Percentiles rank a stretch among this genome's conserved stretches.
Conservation (phyloP, 176 grass and related monocot genomes). For the Lolium multiflorum region DNA sequence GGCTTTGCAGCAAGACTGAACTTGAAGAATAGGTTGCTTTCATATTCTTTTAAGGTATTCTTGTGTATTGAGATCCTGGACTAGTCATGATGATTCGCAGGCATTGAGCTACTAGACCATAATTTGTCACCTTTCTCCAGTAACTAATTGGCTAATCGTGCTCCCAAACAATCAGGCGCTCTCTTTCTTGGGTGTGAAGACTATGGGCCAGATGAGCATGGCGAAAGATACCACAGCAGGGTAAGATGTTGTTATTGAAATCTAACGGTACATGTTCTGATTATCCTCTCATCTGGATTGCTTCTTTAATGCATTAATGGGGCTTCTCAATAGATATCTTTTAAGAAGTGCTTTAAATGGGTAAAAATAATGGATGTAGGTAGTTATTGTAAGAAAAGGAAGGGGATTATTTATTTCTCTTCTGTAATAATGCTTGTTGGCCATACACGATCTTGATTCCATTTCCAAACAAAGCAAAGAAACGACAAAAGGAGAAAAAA, state of each 20-base stretch:
- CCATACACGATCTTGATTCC: neutral
- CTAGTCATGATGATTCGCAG: neutral
- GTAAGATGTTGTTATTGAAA: neutral
- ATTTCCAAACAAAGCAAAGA: neutral
- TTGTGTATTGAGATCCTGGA: neutral
- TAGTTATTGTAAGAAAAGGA: neutral
- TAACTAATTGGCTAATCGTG: neutral
- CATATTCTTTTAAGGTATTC: neutral
- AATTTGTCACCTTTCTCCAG: neutral
- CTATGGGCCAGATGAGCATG: neutral
- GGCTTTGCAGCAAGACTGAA: neutral
- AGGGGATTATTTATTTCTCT: neutral
- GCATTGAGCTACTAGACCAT: neutral
- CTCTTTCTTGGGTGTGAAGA: neutral
- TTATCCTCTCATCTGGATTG: neutral
- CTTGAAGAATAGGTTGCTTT: neutral
- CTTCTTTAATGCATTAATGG: constrained; percentile 7
- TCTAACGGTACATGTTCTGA: neutral
- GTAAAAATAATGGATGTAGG: neutral
- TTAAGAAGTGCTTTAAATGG: neutral
- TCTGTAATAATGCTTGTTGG: neutral
- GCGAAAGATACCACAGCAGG: neutral
- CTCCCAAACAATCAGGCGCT: neutral
- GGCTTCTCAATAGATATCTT: neutral
- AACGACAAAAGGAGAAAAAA: neutral